A percentile compares a stretch with the other conserved stretches of the same genome.
Conservation (phyloP, 1,284 basidiomycete species). For the Tremellales sp. region DNA sequence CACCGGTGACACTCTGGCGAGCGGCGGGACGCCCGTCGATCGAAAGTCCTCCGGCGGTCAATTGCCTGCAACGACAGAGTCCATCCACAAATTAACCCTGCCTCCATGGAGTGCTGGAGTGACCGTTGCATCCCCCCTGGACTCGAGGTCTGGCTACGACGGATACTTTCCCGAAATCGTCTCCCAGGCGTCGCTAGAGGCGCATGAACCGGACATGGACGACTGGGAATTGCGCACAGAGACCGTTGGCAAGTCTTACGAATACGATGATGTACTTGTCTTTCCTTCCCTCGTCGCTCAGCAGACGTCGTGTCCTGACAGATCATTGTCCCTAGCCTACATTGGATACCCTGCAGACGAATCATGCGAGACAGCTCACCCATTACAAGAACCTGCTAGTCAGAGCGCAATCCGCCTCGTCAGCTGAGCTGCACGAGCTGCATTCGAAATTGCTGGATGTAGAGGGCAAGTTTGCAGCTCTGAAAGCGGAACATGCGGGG, state of each 20-base stretch:
- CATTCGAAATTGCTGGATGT: constrained; percentile 18
- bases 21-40: too few species aligned
- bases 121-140: too few species aligned
- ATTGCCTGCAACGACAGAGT: too few species aligned
- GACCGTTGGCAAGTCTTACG: constrained; percentile 9
- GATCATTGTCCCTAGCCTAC: too few species aligned
- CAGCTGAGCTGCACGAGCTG: constrained; percentile 20
- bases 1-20: too few species aligned
- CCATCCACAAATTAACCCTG: too few species aligned
- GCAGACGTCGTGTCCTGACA: too few species aligned
- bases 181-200: constrained; percentile 5
- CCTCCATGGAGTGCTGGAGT: too few species aligned
- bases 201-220: constrained; percentile 4
- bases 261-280: constrained; percentile 7
- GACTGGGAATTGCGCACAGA: constrained; percentile 24
- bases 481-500: constrained; percentile 25
- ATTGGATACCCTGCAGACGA: constrained; percentile 6
- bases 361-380: constrained; percentile 17
- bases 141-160: neutral
- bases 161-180: constrained; percentile 11
- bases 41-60: too few species aligned
- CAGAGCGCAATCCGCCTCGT: constrained; percentile 27
- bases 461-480: constrained; percentile 15
- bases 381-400: constrained; percentile 29
- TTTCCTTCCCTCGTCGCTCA: neutral